Evolutionary conservation across 176 grass and related monocot genomes (phyloP).

Genomic region (Thalia dealbata): DNA sequence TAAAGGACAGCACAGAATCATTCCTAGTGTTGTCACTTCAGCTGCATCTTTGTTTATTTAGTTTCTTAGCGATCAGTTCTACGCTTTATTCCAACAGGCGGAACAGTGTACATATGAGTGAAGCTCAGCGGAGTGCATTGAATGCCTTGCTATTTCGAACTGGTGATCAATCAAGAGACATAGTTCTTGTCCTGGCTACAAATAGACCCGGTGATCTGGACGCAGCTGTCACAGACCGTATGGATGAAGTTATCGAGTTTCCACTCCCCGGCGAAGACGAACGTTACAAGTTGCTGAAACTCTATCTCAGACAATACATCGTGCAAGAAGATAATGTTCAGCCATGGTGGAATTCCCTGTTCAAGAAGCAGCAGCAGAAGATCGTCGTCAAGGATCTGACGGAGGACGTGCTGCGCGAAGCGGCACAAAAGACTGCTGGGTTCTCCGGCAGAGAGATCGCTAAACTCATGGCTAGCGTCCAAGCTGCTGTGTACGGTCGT

Average conservation of each 20-base stretch:
- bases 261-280: conserved; percentile 75
- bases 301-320: conserved; percentile 73
- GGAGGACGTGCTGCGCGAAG: conserved; percentile 52
- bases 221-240: conserved; percentile 80
- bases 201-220: conserved; percentile 88
- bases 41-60: not conserved
- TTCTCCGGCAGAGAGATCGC: conserved; percentile 94
- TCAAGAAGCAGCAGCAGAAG: conserved; percentile 57
- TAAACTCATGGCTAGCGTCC: conserved; percentile 73
- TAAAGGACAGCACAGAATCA: no score
- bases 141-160: conserved; percentile 93
- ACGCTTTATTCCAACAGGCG: conserved; percentile 36
- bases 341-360: conserved; percentile 32
- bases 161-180: conserved; percentile 82
- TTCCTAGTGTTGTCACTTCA: not conserved
- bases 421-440: conserved; percentile 51
- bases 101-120: conserved; percentile 81
- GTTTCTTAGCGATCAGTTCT: not conserved
- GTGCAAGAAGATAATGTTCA: conserved; percentile 31
- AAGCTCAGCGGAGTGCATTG: conserved; percentile 81
- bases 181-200: conserved; percentile 79
- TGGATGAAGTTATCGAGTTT: conserved; percentile 91
- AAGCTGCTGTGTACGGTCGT: conserved; percentile 73
- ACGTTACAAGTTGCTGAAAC: conserved; percentile 64
- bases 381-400: conserved; percentile 51